Conservation (phyloP, 345 rosid species). For the Brassica cretica region DNA sequence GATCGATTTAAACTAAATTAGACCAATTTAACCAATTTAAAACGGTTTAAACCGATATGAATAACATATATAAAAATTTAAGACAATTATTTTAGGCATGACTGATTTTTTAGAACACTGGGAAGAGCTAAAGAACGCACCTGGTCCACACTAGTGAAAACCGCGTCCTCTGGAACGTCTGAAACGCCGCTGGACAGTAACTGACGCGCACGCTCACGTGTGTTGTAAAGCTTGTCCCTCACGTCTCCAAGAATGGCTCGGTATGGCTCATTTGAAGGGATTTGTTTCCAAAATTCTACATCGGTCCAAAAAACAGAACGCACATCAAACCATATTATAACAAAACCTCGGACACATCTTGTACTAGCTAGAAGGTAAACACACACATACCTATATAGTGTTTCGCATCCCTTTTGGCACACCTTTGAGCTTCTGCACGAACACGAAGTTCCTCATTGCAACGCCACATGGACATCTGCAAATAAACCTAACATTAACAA, state of each 20-base stretch:
- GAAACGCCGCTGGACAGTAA: conserved; percentile 71
- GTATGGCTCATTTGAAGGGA: conserved; percentile 88
- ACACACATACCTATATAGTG: conserved; percentile 76
- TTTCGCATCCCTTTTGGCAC: conserved; percentile 77
- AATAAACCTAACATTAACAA: not conserved
- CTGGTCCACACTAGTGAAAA: conserved; percentile 79
- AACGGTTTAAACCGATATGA: no score
- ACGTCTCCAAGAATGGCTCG: conserved; percentile 91
- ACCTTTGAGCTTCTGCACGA: conserved; percentile 72
- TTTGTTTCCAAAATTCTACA: conserved; percentile 95
- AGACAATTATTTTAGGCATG: no score
- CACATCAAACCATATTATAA: not conserved
- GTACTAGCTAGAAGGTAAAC: no score
- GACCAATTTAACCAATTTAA: no score
- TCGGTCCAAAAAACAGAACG: conserved; percentile 3
- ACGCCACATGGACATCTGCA: conserved; percentile 99
- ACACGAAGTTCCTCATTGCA: conserved; percentile 86
- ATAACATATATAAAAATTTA: no score
- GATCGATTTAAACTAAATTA: no score
- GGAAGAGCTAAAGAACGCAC: no score
- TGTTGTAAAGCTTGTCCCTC: conserved; percentile 86
- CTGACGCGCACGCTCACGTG: conserved; percentile 94
- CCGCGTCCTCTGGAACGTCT: conserved; percentile 75
- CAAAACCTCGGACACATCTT: no score
- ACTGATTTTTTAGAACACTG: no score